A percentile compares a stretch with the other conserved stretches of the same genome.
These are phyloP conservation scores for Phytophthora syringae DNA, from an alignment of 352 stramenopile genomes.

Conservation along the genomic window DNA sequence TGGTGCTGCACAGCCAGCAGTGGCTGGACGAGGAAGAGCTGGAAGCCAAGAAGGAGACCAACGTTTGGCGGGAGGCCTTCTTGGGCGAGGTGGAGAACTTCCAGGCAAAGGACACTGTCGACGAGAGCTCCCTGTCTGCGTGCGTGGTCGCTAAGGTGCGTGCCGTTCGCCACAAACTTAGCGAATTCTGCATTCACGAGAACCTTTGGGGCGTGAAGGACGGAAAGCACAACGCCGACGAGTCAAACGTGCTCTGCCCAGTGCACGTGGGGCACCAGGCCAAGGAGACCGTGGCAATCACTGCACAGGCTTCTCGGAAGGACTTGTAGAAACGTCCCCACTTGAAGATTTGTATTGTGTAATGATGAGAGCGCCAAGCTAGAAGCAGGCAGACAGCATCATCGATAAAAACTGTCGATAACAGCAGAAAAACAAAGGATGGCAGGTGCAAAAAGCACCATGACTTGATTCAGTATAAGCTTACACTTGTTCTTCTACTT, in stretches of 20 bases:
- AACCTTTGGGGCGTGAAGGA: conserved; percentile 85
- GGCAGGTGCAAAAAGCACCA: conserved; percentile 13
- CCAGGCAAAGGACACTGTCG: conserved; percentile 46
- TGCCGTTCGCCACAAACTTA: conserved; percentile 66
- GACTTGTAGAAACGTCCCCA: conserved; percentile 30
- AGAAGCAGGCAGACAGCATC: conserved; percentile 14
- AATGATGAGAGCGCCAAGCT: conserved; percentile 21
- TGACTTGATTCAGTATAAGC: conserved; percentile 21
- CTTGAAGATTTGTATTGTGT: conserved; percentile 28
- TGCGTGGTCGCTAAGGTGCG: conserved; percentile 75
- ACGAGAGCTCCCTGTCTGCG: conserved; percentile 65
- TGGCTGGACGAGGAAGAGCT: conserved; percentile 83
- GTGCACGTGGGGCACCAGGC: conserved; percentile 75
- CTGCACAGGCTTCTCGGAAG: conserved; percentile 54
- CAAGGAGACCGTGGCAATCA: conserved; percentile 73
- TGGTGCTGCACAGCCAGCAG: conserved; percentile 97
- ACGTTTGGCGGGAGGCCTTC: conserved; percentile 76
- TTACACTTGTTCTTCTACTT: conserved; percentile 19
- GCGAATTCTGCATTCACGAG: conserved; percentile 87
- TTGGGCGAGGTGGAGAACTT: conserved; percentile 76
- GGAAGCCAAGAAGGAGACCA: conserved; percentile 61
- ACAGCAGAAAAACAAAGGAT: conserved; percentile 23
- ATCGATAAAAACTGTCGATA: conserved; percentile 16
- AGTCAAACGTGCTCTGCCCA: conserved; percentile 80
- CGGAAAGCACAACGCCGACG: conserved; percentile 69